These are phyloP conservation scores for Quercus wislizeni DNA, from an alignment of 306 rosid genomes.

Conservation along the genomic window DNA sequence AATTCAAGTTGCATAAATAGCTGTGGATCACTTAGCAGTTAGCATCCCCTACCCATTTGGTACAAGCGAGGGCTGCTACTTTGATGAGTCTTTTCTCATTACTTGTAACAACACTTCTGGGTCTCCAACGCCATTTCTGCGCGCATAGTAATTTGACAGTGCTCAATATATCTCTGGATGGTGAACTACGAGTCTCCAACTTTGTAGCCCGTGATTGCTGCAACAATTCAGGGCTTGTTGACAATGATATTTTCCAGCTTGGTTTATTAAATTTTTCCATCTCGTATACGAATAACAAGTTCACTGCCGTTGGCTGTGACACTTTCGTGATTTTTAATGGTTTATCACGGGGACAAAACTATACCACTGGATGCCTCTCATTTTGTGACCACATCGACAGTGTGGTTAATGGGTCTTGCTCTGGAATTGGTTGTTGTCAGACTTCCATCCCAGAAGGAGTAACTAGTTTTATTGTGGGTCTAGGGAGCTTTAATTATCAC, in stretches of 20 bases:
- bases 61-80: neutral
- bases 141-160: neutral
- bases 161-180: neutral
- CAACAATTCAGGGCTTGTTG: neutral
- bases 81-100: neutral
- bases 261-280: neutral
- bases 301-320: conserved; percentile 4
- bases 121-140: neutral
- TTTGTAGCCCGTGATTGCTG: neutral
- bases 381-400: neutral
- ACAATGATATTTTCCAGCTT: no score
- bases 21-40: neutral
- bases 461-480: neutral
- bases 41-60: neutral
- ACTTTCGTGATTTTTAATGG: neutral
- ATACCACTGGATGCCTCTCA: neutral
- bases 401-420: conserved; percentile 10
- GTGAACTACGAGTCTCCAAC: no score
- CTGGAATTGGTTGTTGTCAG: conserved; percentile 18
- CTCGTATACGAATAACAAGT: neutral
- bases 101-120: neutral
- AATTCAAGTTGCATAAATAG: neutral
- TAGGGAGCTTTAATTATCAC: neutral
- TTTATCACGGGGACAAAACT: neutral
- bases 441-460: neutral